Evolutionary conservation across 352 stramenopile genomes (phyloP).

Genomic region (Phytophthora fragariae): DNA sequence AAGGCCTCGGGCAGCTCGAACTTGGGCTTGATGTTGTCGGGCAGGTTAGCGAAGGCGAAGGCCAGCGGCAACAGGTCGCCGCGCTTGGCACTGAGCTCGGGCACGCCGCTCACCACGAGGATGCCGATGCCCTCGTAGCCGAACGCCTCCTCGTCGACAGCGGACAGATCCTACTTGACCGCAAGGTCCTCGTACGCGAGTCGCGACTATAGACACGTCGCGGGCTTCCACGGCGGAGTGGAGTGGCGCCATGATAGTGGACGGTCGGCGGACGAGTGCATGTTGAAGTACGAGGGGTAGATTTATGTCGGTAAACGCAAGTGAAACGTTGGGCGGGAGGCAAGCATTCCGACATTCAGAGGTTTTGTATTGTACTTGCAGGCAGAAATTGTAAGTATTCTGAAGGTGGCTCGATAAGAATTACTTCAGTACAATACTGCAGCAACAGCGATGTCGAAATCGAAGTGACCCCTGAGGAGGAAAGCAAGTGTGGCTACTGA

Average conservation of each 20-base stretch:
- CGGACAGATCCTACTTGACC: conserved; percentile 52
- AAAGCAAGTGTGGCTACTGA: too few relatives aligned
- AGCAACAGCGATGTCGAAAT: too few relatives aligned
- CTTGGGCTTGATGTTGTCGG: conserved; percentile 75
- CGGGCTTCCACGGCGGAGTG: conserved; percentile 31
- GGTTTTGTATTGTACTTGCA: too few relatives aligned
- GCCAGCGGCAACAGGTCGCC: conserved; percentile 85
- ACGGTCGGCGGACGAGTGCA: conserved; percentile 2
- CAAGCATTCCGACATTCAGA: too few relatives aligned
- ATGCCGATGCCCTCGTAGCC: conserved; percentile 92
- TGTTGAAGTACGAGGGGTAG: background rate
- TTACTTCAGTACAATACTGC: too few relatives aligned
- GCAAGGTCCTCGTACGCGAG: conserved; percentile 68
- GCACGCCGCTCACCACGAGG: conserved; percentile 88
- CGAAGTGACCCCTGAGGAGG: too few relatives aligned
- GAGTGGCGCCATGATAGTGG: conserved; percentile 19
- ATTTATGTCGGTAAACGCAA: background rate
- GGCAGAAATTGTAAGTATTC: too few relatives aligned
- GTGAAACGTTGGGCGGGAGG: background rate
- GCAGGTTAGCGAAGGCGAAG: conserved; percentile 87
- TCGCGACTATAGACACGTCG: conserved; percentile 56
- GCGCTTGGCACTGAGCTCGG: conserved; percentile 78
- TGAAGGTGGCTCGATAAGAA: too few relatives aligned
- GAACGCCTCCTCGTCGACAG: conserved; percentile 82
- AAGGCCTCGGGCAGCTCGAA: conserved; percentile 89